phyloP scores from a whole-genome alignment of 495 filamentous ascomycete species.

The Copromyces sp. region DNA sequence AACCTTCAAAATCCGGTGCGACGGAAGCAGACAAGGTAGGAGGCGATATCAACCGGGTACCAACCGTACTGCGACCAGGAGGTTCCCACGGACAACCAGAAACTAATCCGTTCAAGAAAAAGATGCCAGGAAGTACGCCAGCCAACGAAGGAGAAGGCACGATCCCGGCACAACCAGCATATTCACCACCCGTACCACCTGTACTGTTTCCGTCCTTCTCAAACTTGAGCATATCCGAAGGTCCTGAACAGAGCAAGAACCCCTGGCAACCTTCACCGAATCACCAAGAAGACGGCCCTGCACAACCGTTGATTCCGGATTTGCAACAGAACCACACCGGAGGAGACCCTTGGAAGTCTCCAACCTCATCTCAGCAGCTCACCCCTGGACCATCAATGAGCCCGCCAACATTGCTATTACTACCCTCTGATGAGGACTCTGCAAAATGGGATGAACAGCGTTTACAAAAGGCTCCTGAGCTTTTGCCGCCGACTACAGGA shows the following conservation, averaged over 20 bases:
- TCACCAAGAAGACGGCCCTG: slow-evolving; percentile 7
- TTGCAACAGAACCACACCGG: slow-evolving; percentile 21
- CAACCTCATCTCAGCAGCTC: slow-evolving; percentile 19
- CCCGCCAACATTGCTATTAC: slow-evolving; percentile 18
- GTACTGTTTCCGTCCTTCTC: slow-evolving; percentile 22
- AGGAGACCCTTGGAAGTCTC: slow-evolving; percentile 28
- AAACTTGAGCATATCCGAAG: slow-evolving; percentile 17
- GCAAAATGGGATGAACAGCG: slow-evolving; percentile 30
- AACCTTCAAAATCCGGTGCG: neutral
- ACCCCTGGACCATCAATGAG: slow-evolving; percentile 18
- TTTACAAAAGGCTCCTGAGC: neutral
- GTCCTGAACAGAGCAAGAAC: slow-evolving; percentile 35
- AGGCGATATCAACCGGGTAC: slow-evolving; percentile 16
- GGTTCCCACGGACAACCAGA: slow-evolving; percentile 22
- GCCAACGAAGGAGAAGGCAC: neutral
- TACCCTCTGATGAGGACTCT: slow-evolving; percentile 21
- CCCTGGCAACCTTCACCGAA: slow-evolving; percentile 39
- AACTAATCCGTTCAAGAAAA: slow-evolving; percentile 47
- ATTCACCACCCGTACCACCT: slow-evolving; percentile 13
- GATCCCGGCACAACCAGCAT: slow-evolving; percentile 1
- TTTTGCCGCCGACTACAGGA: slow-evolving; percentile 11
- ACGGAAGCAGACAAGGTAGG: slow-evolving; percentile 1
- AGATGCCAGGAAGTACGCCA: slow-evolving; percentile 18
- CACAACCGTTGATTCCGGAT: slow-evolving; percentile 12
- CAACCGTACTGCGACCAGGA: slow-evolving; percentile 25